Evolutionary conservation across 2,329 filamentous ascomycete species (phyloP), one percentile per base, ranked within the genome.

Genomic region (Alternaria metachromatica): DNA sequence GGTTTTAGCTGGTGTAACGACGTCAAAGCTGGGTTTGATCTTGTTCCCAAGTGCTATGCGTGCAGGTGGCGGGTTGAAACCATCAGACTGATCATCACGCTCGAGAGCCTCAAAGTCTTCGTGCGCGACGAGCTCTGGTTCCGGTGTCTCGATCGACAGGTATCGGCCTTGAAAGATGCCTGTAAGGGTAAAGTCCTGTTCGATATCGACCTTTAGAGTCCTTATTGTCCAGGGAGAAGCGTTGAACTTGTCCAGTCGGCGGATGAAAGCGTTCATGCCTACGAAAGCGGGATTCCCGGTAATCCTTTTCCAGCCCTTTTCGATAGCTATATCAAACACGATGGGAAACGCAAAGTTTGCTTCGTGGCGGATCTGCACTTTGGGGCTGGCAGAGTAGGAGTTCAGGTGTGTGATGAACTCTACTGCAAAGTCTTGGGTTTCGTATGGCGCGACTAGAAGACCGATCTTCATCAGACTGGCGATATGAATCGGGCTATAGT

Each of bases 331-430:
- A 15, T 82, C 78, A 65, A 82, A 83, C 1, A 85, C 66, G 5
- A 78, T 78, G 4, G 81, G 84, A 58, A 83, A 81, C 11, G 80
- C 82, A 79, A 81, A 85, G 58, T 84, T 84, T 2, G 85, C 84
- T 70, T 87, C 85, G 61, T 86, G 84, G 8, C 85, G 80, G n/a
- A 87, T 82, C 30, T 83, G 81, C 1, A 86, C 81, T 64, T 86
- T 87, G 5, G 83, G 82, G 33, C 83, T 85, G 5, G 83, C 80
- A 0, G 80, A 81, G 18, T 84, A 79, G 1, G 81, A 77, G 3
- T 82, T 78, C 15, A 85, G 77, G 51, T 80, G 76, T 21, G 79
- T 79, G 54, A 82, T 79, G 9, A 85, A 74, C 13, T 76, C 67
- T 5, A 77, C 55, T 1, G 79, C 76, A 59, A 83, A 84, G 0